phyloP scores from a whole-genome alignment of 768 basidiomycete species.

The Xerocomellus amylosporus region DNA sequence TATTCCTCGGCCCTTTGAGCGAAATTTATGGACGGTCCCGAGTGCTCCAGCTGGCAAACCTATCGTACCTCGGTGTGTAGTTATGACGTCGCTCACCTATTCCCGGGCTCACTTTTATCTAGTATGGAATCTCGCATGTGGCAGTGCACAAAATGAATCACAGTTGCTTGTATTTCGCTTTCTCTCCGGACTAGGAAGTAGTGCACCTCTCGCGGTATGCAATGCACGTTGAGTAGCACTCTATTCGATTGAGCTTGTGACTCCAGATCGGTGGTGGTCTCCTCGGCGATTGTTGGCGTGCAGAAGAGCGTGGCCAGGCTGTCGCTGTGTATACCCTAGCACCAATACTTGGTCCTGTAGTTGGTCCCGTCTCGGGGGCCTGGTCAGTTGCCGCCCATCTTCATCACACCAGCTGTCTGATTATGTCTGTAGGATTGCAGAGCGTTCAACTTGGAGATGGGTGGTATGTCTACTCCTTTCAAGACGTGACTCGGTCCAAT shows the following conservation, averaged over 20 bases:
- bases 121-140: slow-evolving; percentile 63
- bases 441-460: slow-evolving; percentile 69
- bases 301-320: slow-evolving; percentile 63
- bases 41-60: slow-evolving; percentile 59
- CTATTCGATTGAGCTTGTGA: not conserved
- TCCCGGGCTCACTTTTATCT: slow-evolving; percentile 3
- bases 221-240: not conserved
- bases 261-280: slow-evolving; percentile 62
- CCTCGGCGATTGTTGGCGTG: slow-evolving; percentile 56
- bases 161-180: slow-evolving; percentile 72
- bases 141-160: slow-evolving; percentile 55
- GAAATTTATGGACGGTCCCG: slow-evolving; percentile 68
- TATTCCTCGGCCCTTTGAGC: slow-evolving; percentile 57
- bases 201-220: slow-evolving; percentile 56
- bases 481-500: not conserved
- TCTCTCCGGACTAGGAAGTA: slow-evolving; percentile 67
- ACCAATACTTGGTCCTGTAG: slow-evolving; percentile 61
- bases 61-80: slow-evolving; percentile 58
- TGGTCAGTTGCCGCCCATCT: slow-evolving; percentile 36
- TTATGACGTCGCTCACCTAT: not conserved
- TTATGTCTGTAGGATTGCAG: slow-evolving; percentile 43
- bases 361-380: slow-evolving; percentile 61
- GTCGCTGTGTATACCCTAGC: slow-evolving; percentile 64
- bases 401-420: not conserved
- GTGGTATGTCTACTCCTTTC: slow-evolving; percentile 41